Base-by-base conservation (phyloP, 2,329 filamentous ascomycete species). In the Sarocladiaceae sp. region DNA sequence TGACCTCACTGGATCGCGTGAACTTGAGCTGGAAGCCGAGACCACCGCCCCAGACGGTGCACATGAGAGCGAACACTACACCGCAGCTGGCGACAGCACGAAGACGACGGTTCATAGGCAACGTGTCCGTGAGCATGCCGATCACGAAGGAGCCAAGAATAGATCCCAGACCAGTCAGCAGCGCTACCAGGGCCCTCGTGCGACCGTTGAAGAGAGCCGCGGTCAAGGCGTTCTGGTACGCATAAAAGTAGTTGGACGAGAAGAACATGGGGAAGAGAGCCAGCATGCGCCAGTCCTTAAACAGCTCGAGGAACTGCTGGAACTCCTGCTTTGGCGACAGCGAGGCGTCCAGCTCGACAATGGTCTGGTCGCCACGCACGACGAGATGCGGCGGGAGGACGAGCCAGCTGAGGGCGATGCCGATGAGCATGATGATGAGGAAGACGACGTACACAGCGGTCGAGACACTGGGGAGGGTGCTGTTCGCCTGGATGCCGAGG, bases 231-330 rank as follows among this genome's bases (percentile, higher is more conserved):
- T 88, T 88, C 54, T 90, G 86, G 61, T 90, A 91, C 45, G 80
- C 80, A 63, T 87, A 87, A 65, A 91, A 91, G 82, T 84, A 88
- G 62, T 91, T 90, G 58, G 82, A 86, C 18, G 82, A 78, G 60
- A 86, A 77, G 68, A 90, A 90, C 81, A 90, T 86, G 54, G 86
- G 86, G 65, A 88, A 89, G 15, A 89, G 73, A 6, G 81, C 63
- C 39, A 88, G 51, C 52, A 89, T 83, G 57, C 56, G 50, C 50
- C 50, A 52, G 42, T 52, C 48, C 37, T 47, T 50, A 47, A 52
- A 52, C 44, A 52, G 50, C 7, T 37, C 43, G 26, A 49, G n/a
- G 31, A 52, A 52, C 32, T 52, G 48, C 2, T 13, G 24, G 11
- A 44, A 13, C 35, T 50, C 50, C 29, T 45, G 39, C 26, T 23